Evolutionary conservation across 768 basidiomycete species (phyloP), one percentile per base, ranked within the genome.

Genomic region (Tricholoma bakamatsutake): DNA sequence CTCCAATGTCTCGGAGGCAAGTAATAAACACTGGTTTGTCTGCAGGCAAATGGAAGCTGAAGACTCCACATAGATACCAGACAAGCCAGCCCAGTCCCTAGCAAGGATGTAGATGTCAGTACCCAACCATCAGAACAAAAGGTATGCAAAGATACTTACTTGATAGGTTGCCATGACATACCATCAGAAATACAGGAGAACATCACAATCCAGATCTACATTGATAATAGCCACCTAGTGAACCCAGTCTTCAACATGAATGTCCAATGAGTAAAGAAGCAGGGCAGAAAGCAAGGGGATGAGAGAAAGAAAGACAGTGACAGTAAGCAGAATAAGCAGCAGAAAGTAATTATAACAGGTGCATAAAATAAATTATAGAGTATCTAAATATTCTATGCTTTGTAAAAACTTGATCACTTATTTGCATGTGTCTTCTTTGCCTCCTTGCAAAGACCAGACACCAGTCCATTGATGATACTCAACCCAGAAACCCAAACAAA

Each of bases 91-190:
- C 21, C 21, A 24, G 21, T 24, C 43, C 43, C 43, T 46, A 13
- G 21, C 21, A 24, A 3, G 5, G 24, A 50, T 50, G 35, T 50
- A 33, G 35, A 50, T 33, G 49, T 50, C 35, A 50, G 35, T 50
- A 50, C 28, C 24, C 15, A 34, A 15, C 49, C 31, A 33, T 31
- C 49, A 50, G 45, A 28, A 46, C 45, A 13, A 46, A 46, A 33
- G 31, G 49, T 33, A 50, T 34, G 49, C 17, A 50, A 50, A 50
- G 49, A 37, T 50, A 50, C 49, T 33, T 50, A 50, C 31, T 12
- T 50, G 31, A 50, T 50, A 17, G 18, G 17, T 50, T 50, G 17
- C 10, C 21, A 33, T 24, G 31, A 37, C 31, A 50, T 33, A 34
- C 34, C 28, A 33, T 33, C 34, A 17, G 31, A 50, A 34, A 18